Evolutionary conservation across 2,329 filamentous ascomycete species (phyloP), one percentile per base, ranked within the genome.

Genomic region (Dothiorella sarmentorum): DNA sequence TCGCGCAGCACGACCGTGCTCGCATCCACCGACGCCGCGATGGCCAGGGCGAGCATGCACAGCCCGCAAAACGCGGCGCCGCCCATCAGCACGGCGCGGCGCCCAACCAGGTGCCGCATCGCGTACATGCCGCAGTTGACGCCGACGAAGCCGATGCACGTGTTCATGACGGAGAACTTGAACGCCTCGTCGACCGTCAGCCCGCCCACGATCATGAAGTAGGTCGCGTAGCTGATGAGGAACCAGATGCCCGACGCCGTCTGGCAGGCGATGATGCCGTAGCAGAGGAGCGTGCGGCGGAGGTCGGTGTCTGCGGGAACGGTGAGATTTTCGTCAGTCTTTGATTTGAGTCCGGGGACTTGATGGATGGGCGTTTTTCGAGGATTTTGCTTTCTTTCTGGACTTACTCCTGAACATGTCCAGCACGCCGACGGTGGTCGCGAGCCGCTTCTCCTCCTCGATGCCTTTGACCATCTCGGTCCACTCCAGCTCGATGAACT

Each of bases 361-460:
- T n/a, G n/a, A n/a, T n/a, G n/a, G n/a, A n/a, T n/a, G n/a, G n/a
- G n/a, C n/a, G n/a, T n/a, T n/a, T n/a, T n/a, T n/a, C n/a, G n/a
- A n/a, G n/a, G n/a, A n/a, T n/a, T n/a, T n/a, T n/a, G n/a, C n/a
- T n/a, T n/a, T n/a, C n/a, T n/a, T n/a, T n/a, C n/a, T n/a, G n/a
- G 72, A 63, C 81, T 76, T 76, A 65, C 81, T 77, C 24, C 66
- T 73, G 66, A 82, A 80, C 67, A 83, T 76, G 47, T 82, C 79
- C 29, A 76, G 62, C 22, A 79, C 60, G 20, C 78, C 73, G n/a
- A 78, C 76, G 3, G 82, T 78, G 37, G 76, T 74, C 15, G 81
- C 80, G 72, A 83, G 79, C 61, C 61, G 56, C 24, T 65, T 63
- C 55, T 71, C 68, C 35, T 69, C 68, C 9, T 53, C 72, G 0